Base-by-base conservation (phyloP, 108 stramenopile genomes). In the Pseudonitzschia multistriata region DNA sequence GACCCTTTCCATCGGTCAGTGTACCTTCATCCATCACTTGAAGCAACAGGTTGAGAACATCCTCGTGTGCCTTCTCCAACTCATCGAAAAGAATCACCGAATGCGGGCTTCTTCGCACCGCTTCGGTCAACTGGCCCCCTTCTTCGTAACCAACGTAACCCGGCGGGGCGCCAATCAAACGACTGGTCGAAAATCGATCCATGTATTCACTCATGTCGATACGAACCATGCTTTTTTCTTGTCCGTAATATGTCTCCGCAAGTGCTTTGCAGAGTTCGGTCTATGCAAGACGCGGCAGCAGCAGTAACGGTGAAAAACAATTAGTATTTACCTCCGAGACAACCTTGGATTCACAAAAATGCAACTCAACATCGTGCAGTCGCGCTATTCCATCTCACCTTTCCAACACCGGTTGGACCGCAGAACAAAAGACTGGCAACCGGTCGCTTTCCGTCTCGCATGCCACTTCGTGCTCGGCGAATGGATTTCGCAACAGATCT, bases 1-100 rank as follows among this genome's bases (percentile, higher is more conserved):
- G 85, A 1, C 98, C 98, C 78, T 97, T 92, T 13, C 93, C 92
- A 80, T 98, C 98, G 15, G 98, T 98, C 30, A 98, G 69, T 6
- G 86, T 81, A 21, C 98, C 98, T 69, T 98, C 98, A 67, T 98
- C 98, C 73, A 98, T 86, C 30, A 98, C 79, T 76, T 97, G 97
- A 10, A 97, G 78, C 11, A 97, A 75, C 1, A 97, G 56, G 71
- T 98, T 97, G 49, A 97, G 81, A 22, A 97, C 96, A 77, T 97
- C 96, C 39, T 88, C 88, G 62, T 98, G 97, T 8, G 97, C 97
- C 82, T 98, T 97, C 67, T 96, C 67, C 47, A 89, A 37, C 54
- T 89, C 88, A 64, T 89, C 88, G 65, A 89, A 86, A 53, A 89
- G 74, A 49, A 89, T 79, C 45, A 89, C 88, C 11, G 86, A 87